Evolutionary conservation across 2,329 filamentous ascomycete genomes (phyloP), one percentile per base, ranked within the genome.

Genomic region (Fusarium chuoi): DNA sequence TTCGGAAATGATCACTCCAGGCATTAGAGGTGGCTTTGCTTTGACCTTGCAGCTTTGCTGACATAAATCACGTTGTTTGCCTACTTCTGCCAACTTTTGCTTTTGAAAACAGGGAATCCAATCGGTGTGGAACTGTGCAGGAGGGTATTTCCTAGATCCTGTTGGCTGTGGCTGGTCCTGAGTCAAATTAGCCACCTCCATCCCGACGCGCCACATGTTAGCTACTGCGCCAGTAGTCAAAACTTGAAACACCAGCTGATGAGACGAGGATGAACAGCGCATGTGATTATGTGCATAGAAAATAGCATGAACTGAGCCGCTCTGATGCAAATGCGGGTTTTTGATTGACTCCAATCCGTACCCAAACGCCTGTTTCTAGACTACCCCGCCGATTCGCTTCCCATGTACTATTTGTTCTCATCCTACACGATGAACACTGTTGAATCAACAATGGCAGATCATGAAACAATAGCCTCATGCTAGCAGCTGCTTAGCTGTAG

Each of bases 1-100:
- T 70, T 71, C 66, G 74, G 74, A 75, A 72, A 75, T 77, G 75
- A 77, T 72, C 70, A 67, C 66, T 72, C 51, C 22, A 59, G 66
- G 57, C 51, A 58, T 67, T 42, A 22, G 55, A 52, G 41, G 58
- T 67, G 66, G 70, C 71, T 63, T 61, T 68, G 52, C 52, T 33
- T 24, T 56, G 52, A 33, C 52, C 28, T n/a, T 56, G 22, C 52
- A 15, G 46, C 52, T 55, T 39, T 48, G 57, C 52, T 49, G 36
- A 30, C 54, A 62, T 45, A 58, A 57, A 71, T 74, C 66, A 74
- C 57, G 55, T 65, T 75, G 57, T 65, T 74, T 64, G 68, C 63
- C 68, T 60, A 55, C 63, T 61, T 71, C 62, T 74, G 64, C 71
- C 71, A 75, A 74, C 71, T 72, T 74, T 74, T 72, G 58, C 58